Percentiles rank a stretch among this genome's conserved stretches.
phyloP scores from a whole-genome alignment of 2,329 filamentous ascomycete genomes.

The Bipolaris oryzae region DNA sequence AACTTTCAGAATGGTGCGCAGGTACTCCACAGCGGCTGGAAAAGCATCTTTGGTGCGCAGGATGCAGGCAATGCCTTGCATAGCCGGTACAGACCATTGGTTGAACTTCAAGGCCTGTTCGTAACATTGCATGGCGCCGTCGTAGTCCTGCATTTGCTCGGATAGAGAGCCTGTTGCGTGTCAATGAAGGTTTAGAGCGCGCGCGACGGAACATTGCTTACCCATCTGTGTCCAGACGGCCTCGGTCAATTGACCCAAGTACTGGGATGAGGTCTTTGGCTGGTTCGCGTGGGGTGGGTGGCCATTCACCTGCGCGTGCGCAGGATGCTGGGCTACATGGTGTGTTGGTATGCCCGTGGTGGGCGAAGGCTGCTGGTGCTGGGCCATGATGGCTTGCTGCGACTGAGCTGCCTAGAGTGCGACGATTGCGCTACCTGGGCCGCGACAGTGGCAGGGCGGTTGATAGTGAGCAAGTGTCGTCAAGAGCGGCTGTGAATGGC shows the following conservation, averaged over 20 bases:
- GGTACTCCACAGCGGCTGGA: slow-evolving; percentile 89
- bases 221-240: slow-evolving; percentile 90
- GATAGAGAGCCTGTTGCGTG: slow-evolving; percentile 72
- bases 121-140: slow-evolving; percentile 88
- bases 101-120: slow-evolving; percentile 89
- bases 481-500: neutral
- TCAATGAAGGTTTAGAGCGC: slow-evolving; percentile 20
- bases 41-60: slow-evolving; percentile 92
- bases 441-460: slow-evolving; percentile 17
- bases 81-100: slow-evolving; percentile 83
- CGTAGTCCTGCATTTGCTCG: slow-evolving; percentile 84
- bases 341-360: slow-evolving; percentile 73
- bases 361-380: slow-evolving; percentile 78
- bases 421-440: slow-evolving; percentile 19
- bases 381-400: slow-evolving; percentile 60
- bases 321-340: slow-evolving; percentile 69
- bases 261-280: slow-evolving; percentile 71
- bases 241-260: slow-evolving; percentile 81
- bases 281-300: slow-evolving; percentile 62
- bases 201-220: slow-evolving; percentile 54
- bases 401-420: slow-evolving; percentile 15
- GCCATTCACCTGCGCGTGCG: slow-evolving; percentile 63
- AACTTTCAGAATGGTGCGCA: slow-evolving; percentile 87
- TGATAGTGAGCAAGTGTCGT: slow-evolving; percentile 7
- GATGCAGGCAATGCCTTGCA: slow-evolving; percentile 93